Evolutionary conservation across 2,329 filamentous ascomycete genomes (phyloP).

Genomic region (Epichloe sylvatica): DNA sequence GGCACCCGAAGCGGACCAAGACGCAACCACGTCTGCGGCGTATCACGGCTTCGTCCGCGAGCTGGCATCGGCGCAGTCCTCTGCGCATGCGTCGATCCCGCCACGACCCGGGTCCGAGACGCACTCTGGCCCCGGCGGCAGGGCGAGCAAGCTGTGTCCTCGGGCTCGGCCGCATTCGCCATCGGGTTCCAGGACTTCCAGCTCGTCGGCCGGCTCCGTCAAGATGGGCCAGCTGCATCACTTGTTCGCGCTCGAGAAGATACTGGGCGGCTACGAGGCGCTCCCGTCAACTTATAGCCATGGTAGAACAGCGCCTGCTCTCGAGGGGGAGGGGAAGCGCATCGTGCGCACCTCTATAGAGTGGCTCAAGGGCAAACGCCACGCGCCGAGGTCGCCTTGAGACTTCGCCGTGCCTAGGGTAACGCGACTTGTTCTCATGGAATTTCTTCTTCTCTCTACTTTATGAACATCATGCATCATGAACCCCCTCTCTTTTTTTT

Average conservation of each 20-base stretch:
- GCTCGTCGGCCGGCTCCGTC: too few species aligned
- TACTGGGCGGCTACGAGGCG: neutral
- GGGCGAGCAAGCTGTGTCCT: neutral
- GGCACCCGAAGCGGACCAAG: neutral
- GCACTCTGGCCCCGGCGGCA: too few species aligned
- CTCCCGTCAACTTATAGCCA: neutral
- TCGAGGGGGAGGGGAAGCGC: neutral
- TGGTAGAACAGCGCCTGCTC: too few species aligned
- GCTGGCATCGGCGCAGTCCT: neutral
- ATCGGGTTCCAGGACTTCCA: neutral
- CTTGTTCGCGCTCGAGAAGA: neutral
- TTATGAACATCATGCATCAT: too few species aligned
- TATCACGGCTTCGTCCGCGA: neutral
- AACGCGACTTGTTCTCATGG: too few species aligned
- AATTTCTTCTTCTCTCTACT: too few species aligned
- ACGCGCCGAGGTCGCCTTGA: neutral
- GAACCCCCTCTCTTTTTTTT: too few species aligned
- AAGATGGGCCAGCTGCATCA: neutral
- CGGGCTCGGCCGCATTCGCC: neutral
- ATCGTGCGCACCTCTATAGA: neutral
- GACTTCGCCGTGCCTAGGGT: too few species aligned
- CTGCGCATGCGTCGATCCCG: too few species aligned
- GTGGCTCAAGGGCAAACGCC: neutral
- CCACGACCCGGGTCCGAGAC: too few species aligned
- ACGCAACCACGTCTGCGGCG: neutral